Base-by-base conservation (phyloP, 164 flowering plant species). In the Tetracentron sinense region DNA sequence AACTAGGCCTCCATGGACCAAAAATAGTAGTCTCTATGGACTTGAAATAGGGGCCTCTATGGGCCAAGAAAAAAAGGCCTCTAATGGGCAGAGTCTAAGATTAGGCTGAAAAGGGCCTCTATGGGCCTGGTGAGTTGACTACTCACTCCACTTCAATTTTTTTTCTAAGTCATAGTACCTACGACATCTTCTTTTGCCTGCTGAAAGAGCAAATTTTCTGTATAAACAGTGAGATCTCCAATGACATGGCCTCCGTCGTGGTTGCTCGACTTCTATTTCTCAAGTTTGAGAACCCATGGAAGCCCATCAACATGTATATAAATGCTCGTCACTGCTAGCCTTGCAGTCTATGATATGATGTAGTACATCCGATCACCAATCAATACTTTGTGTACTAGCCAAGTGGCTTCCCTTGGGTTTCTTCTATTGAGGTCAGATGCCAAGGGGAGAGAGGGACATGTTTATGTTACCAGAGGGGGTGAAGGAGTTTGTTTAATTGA, bases 281-380 rank as follows among this genome's bases (percentile, higher is more conserved):
- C 49, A 97, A 93, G 67, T 89, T 96, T 2, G 96, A 93, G 62
- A 88, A 93, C 75, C 97, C 98, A 6, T 80, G 92, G 53, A 90
- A 90, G 69, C 98, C 98, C 26, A 85, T 90, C 57, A 56, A 84
- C 77, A 80, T 93, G 90, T 90, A 93, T 68, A 85, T 93, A 66
- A 93, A 93, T 52, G 89, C 97, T 65, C 97, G 96, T 93, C 65
- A 87, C 96, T 10, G 96, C 98, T n/a, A 96, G 98, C 28, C 90
- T 93, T 54, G 97, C 98, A 15, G 88, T 93, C 33, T 93, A 93
- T 66, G 98, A 93, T 61, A 90, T 96, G n/a, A 91, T 93, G 92
- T 97, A 89, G 81, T 93, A 93, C 60, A 86, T 93, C 48, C 74
- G 83, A 20, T 85, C 91, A 12, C 98, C 98, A 6, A 74, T 93